Evolutionary conservation across 768 basidiomycete genomes (phyloP), one percentile per base, ranked within the genome.

Genomic region (Amanita rubescens): DNA sequence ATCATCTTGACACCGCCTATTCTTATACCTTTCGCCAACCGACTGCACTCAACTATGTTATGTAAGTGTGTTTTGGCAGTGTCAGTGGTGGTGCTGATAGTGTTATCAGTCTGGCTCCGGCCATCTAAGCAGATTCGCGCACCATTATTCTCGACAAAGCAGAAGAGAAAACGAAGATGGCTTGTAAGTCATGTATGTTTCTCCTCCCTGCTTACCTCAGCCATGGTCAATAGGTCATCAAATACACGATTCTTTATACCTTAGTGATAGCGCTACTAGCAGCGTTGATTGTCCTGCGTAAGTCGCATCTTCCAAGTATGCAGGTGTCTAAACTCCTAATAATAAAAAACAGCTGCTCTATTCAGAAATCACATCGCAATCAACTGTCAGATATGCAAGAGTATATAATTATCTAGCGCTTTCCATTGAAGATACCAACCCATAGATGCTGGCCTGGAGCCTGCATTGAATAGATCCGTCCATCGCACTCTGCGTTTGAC

Each of bases 111-210:
- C 77, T 98, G 96, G 94, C 78, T 98, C 45, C 87, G 90, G 41
- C 92, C 92, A 2, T 92, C 90, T 44, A 93, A 92, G 71, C 93
- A 94, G 69, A 95, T 95, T 57, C 87, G 92, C 34, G 76, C 94
- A 19, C 93, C 94, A 10, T 75, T 97, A 54, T 97, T 93, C 77
- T 93, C 90, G 11, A 90, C 89, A 51, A 94, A 94, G 71, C 92
- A 94, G 71, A 90, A 92, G 73, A 78, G 88, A 59, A 90, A 93
- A 65, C 79, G 94, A 53, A 75, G 94, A 60, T 93, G 90, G 88
- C 95, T 95, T 62, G 87, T 87, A 39, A 48, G 62, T 55, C 30
- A 17, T 12, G 60, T 58, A 79, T 74, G 22, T 5, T 38, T 49
- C 37, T 15, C 57, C 51, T 25, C 51, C 22, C 53, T 27, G 25